These are phyloP conservation scores for Fusarium mexicanum DNA, from an alignment of 2,329 filamentous ascomycete species.

Conservation along the genomic window DNA sequence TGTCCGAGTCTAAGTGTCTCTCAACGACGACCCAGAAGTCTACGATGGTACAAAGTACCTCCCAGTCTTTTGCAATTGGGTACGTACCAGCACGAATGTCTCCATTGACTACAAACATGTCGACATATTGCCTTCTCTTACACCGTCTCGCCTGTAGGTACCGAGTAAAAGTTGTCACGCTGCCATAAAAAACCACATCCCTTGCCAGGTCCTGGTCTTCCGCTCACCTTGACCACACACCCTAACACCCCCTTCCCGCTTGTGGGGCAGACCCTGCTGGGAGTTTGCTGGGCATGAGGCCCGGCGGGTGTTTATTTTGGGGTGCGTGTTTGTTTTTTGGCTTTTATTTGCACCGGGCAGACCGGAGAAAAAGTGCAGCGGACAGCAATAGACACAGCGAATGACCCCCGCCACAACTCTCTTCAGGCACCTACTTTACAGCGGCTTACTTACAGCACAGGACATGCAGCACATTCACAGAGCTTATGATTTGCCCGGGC, in stretches of 20 bases:
- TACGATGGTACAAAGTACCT: constrained; percentile 38
- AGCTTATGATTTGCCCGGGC: not conserved
- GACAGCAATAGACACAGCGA: not conserved
- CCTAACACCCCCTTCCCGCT: constrained; percentile 35
- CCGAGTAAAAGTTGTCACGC: constrained; percentile 35
- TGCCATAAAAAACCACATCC: constrained; percentile 32
- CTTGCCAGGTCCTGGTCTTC: constrained; percentile 28
- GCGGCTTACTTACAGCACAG: constrained; percentile 5
- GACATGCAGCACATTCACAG: not conserved
- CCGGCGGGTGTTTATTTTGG: constrained; percentile 24
- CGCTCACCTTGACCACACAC: constrained; percentile 36
- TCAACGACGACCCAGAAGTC: constrained; percentile 32
- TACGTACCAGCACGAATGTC: constrained; percentile 29
- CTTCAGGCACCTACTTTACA: not conserved
- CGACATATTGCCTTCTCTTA: constrained; percentile 35
- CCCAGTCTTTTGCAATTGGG: constrained; percentile 9
- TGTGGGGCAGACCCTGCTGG: constrained; percentile 33
- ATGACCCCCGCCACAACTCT: constrained; percentile 15
- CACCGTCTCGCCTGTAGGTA: constrained; percentile 33
- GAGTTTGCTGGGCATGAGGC: constrained; percentile 22
- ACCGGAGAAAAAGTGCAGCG: not conserved
- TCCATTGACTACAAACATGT: constrained; percentile 23
- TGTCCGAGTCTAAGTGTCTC: constrained; percentile 36
- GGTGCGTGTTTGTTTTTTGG: not conserved
- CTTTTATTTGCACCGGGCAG: constrained; percentile 14